These are phyloP conservation scores for Linnemannia exigua DNA, from an alignment of 192 early-diverging fungal genomes.

Conservation along the genomic window DNA sequence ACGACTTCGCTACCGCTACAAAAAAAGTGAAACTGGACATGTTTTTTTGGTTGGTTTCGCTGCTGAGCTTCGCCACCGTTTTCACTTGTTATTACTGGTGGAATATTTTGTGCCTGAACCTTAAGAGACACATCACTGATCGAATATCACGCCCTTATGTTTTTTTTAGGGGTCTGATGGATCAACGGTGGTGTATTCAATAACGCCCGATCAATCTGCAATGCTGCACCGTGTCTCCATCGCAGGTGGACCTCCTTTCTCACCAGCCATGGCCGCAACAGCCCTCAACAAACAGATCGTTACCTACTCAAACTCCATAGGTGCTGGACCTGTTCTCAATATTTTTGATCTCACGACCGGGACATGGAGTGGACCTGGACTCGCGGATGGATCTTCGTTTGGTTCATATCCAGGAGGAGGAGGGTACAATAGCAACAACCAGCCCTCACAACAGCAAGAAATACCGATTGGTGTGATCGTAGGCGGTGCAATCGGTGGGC, in stretches of 20 bases:
- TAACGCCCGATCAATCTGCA: constrained; percentile 22
- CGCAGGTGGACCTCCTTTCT: constrained; percentile 30
- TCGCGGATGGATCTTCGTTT: background rate
- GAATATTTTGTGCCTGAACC: too few relatives aligned
- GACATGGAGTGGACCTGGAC: constrained; percentile 29
- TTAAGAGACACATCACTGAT: too few relatives aligned
- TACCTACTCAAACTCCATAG: constrained; percentile 10
- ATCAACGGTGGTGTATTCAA: constrained; percentile 30
- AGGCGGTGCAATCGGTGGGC: background rate
- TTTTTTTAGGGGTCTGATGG: constrained; percentile 26
- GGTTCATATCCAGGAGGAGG: background rate
- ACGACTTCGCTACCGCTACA: too few relatives aligned
- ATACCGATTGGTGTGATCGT: background rate
- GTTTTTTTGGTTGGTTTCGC: too few relatives aligned
- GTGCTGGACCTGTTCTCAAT: constrained; percentile 9
- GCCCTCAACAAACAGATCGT: constrained; percentile 18
- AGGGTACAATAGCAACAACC: background rate
- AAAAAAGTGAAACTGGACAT: background rate
- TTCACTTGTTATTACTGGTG: too few relatives aligned
- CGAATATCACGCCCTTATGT: background rate
- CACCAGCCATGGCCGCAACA: constrained; percentile 15
- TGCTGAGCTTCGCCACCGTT: too few relatives aligned
- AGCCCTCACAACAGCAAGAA: background rate
- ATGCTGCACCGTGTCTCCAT: constrained; percentile 24
- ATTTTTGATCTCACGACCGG: constrained; percentile 15